Conservation (phyloP, 345 rosid genomes). For the Sonneratia alba region DNA sequence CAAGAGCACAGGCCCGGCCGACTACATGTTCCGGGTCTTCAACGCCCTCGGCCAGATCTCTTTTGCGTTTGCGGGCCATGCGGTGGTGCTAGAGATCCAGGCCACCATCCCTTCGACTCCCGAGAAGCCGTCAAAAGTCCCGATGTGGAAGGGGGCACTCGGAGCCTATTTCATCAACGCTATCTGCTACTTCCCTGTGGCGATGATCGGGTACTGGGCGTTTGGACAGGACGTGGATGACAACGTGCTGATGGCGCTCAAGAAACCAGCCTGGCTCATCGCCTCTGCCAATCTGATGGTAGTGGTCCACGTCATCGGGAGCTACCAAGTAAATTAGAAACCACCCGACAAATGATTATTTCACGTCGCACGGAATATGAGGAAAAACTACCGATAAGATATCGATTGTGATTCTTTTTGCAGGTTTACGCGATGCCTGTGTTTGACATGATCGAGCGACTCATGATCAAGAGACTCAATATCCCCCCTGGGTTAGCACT, state of each 20-base stretch:
- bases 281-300: constrained; percentile 94
- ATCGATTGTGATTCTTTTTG: not conserved
- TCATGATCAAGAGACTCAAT: constrained; percentile 39
- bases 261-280: constrained; percentile 75
- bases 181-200: constrained; percentile 91
- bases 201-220: constrained; percentile 73
- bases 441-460: constrained; percentile 60
- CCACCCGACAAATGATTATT: no score
- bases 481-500: constrained; percentile 51
- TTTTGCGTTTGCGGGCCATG: constrained; percentile 89
- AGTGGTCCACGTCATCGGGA: constrained; percentile 86
- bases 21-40: constrained; percentile 59
- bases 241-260: constrained; percentile 56
- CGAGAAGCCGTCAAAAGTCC: constrained; percentile 62
- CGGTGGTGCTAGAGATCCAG: constrained; percentile 85
- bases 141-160: constrained; percentile 91
- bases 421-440: constrained; percentile 96
- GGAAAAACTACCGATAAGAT: not conserved
- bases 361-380: not conserved
- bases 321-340: constrained; percentile 52
- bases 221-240: constrained; percentile 78
- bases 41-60: constrained; percentile 82
- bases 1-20: constrained; percentile 34
- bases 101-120: constrained; percentile 92
- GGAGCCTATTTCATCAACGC: constrained; percentile 80